Evolutionary conservation across 2,329 filamentous ascomycete species (phyloP), one percentile per base, ranked within the genome.

Genomic region (Scedosporium aurantiacum): DNA sequence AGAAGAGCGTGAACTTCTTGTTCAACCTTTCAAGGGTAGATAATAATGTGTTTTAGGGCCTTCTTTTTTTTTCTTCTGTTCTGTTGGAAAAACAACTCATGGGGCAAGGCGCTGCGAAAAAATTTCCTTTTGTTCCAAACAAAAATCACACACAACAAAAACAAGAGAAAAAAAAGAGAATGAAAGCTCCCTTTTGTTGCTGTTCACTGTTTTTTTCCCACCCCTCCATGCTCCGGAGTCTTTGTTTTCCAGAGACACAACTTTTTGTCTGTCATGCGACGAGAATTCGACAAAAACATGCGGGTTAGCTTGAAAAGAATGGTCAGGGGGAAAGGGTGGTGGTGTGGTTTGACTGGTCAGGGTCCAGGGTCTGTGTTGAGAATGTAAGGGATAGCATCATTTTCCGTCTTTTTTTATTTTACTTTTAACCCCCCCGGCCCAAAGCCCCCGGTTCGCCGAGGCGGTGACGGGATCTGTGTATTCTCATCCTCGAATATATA

Each of bases 401-500:
- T n/a, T 57, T 6, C 12, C 32, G 4, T 41, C 16, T 57, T 16
- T 57, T 27, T 32, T 25, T 7, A 7, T n/a, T 23, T 8, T 16
- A 16, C 2, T 5, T 25, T 40, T 25, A 12, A 27, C 16, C 21
- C 55, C 41, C 47, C 52, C 58, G 12, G 10, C 41, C 43, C 47
- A 16, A 14, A 1, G 12, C 54, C 18, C 16, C 25, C 55, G 55
- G n/a, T 57, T 25, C 55, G 25, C 32, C 32, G 32, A 37, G 32
- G 37, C 37, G n/a, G 23, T 27, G 37, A 18, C 25, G n/a, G 55
- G 23, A n/a, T 23, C 55, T 41, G 28, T 57, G 55, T 37, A 57
- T 37, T 57, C 37, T 37, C 55, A 57, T 57, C 55, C n/a, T 57
- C 55, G 18, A 54, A 54, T 5, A 54, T 54, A 54, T 54, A 54